phyloP scores from a whole-genome alignment of 805 yeast genomes.

The Dipodascus albidus region DNA sequence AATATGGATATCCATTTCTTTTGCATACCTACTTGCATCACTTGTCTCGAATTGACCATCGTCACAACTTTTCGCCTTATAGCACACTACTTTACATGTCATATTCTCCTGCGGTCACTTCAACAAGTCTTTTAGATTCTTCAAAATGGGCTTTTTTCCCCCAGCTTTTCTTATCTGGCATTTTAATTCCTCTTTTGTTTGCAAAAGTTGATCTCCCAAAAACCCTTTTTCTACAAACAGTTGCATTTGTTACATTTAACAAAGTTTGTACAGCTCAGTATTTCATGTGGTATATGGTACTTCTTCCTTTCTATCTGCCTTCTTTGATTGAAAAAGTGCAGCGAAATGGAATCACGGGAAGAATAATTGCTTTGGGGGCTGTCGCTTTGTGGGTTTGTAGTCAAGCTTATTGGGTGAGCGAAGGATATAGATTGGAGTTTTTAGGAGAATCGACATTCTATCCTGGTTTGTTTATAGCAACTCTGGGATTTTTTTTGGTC shows the following conservation, averaged over 20 bases:
- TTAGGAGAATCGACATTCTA: slow-evolving; percentile 55
- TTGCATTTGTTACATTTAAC: slow-evolving; percentile 66
- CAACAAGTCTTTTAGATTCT: slow-evolving; percentile 18
- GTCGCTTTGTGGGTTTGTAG: slow-evolving; percentile 51
- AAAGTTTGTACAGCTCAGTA: slow-evolving; percentile 91
- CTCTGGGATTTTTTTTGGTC: slow-evolving; percentile 46
- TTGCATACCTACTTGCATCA: slow-evolving; percentile 77
- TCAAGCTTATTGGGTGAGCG: slow-evolving; percentile 69
- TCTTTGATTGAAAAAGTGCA: slow-evolving; percentile 22
- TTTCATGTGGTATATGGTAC: slow-evolving; percentile 86
- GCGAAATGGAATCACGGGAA: background rate
- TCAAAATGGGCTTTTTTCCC: slow-evolving; percentile 72
- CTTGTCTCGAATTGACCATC: slow-evolving; percentile 72
- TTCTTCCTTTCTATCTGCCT: slow-evolving; percentile 63
- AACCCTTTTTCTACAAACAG: slow-evolving; percentile 63
- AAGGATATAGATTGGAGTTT: slow-evolving; percentile 74
- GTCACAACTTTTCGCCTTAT: slow-evolving; percentile 90
- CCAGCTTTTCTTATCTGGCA: slow-evolving; percentile 50
- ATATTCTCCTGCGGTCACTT: slow-evolving; percentile 16
- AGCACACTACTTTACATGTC: slow-evolving; percentile 47
- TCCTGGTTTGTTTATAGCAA: slow-evolving; percentile 44
- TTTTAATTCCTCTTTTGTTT: slow-evolving; percentile 45
- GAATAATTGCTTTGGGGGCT: slow-evolving; percentile 19
- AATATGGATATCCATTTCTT: slow-evolving; percentile 68
- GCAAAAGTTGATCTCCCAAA: slow-evolving; percentile 34